A percentile compares a stretch with the other conserved stretches of the same genome.
These are phyloP conservation scores for Setaria viridis DNA, from an alignment of 202 grass and related monocot genomes.

Conservation along the genomic window DNA sequence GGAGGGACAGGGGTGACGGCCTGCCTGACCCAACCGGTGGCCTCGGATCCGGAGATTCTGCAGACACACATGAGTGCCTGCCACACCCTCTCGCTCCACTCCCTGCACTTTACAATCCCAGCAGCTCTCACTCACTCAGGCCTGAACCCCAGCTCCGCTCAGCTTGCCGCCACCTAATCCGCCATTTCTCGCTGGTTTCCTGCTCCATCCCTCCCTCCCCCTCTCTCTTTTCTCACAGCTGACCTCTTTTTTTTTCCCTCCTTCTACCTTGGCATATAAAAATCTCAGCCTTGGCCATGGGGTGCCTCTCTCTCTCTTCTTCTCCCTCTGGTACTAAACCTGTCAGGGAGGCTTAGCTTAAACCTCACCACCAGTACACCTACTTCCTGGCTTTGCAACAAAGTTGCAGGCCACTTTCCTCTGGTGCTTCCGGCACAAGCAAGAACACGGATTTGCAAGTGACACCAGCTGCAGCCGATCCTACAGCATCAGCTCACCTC, in stretches of 20 bases:
- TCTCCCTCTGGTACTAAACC: conserved; percentile 43
- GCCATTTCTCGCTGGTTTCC: conserved; percentile 50
- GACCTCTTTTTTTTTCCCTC: background rate
- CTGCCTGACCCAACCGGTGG: conserved; percentile 65
- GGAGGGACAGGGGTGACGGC: conserved; percentile 39
- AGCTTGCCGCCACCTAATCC: background rate
- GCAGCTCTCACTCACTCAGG: background rate
- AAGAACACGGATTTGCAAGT: conserved; percentile 52
- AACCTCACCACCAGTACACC: conserved; percentile 49
- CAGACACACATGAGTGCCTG: conserved; percentile 55
- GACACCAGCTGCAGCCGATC: conserved; percentile 37
- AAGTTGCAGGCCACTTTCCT: conserved; percentile 39
- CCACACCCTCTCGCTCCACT: background rate
- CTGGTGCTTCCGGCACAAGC: conserved; percentile 50
- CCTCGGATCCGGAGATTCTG: conserved; percentile 97
- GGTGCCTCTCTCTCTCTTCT: background rate
- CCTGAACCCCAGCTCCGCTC: background rate
- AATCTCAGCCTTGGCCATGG: conserved; percentile 18
- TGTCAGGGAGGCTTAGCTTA: conserved; percentile 43
- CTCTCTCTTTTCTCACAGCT: background rate
- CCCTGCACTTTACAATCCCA: conserved; percentile 39
- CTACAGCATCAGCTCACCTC: conserved; percentile 39
- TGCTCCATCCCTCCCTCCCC: conserved; percentile 15
- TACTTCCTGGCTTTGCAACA: conserved; percentile 41
- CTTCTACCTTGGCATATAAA: conserved; percentile 40